phyloP scores from a whole-genome alignment of 2,329 filamentous ascomycete genomes.

The Neopestalotiopsis sp. region DNA sequence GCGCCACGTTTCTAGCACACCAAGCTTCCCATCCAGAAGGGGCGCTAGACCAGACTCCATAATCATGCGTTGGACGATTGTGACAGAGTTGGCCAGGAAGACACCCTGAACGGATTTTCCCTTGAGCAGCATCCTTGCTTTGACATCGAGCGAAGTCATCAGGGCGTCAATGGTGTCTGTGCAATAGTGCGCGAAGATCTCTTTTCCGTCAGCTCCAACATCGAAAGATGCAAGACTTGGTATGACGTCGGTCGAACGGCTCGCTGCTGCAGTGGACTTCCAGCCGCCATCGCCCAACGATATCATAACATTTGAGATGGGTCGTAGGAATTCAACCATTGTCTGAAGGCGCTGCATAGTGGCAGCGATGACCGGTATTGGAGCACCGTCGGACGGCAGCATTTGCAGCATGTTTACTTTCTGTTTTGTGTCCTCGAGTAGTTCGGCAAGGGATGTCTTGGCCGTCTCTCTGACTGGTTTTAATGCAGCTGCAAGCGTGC shows the following conservation, averaged over 20 bases:
- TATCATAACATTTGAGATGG: constrained; percentile 87
- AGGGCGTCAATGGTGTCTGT: constrained; percentile 86
- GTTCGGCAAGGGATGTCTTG: constrained; percentile 80
- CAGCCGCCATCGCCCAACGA: constrained; percentile 94
- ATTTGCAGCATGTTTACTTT: constrained; percentile 69
- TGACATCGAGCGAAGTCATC: constrained; percentile 76
- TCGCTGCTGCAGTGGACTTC: constrained; percentile 60
- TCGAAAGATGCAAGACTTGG: constrained; percentile 82
- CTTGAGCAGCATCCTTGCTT: constrained; percentile 75
- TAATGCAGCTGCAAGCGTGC: constrained; percentile 80
- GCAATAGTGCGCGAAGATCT: constrained; percentile 90
- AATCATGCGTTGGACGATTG: constrained; percentile 84
- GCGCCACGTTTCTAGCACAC: constrained; percentile 79
- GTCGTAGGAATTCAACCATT: constrained; percentile 85
- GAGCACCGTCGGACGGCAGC: constrained; percentile 78
- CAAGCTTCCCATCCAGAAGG: constrained; percentile 71
- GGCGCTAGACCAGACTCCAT: constrained; percentile 78
- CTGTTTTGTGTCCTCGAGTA: constrained; percentile 83
- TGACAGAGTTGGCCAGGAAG: constrained; percentile 88
- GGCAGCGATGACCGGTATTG: constrained; percentile 79
- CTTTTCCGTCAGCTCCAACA: constrained; percentile 83
- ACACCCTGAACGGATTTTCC: constrained; percentile 82
- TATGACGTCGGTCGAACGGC: constrained; percentile 65
- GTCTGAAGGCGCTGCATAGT: constrained; percentile 86
- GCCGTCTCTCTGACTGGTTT: constrained; percentile 92